phyloP scores from a whole-genome alignment of 2,329 filamentous ascomycete species.

The Aspergillus calidoustus region DNA sequence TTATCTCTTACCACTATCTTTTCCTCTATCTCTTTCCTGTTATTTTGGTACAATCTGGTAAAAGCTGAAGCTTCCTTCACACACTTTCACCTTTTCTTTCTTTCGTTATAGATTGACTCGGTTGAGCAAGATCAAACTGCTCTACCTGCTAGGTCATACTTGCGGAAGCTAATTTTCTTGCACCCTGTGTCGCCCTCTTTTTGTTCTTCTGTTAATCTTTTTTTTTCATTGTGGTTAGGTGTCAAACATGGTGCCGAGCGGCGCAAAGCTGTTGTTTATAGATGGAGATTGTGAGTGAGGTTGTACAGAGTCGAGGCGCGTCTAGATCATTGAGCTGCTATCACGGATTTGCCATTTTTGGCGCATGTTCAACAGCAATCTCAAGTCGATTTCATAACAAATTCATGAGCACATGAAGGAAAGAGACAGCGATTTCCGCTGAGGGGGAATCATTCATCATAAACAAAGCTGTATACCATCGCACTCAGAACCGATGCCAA shows the following conservation, averaged over 20 bases:
- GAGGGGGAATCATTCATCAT: background rate
- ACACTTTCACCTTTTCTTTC: constrained; percentile 16
- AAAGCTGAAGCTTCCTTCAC: constrained; percentile 20
- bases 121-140: constrained; percentile 1
- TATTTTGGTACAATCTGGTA: constrained; percentile 29
- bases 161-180: background rate
- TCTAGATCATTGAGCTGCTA: constrained; percentile 3
- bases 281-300: constrained; percentile 18
- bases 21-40: constrained; percentile 12
- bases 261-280: constrained; percentile 23
- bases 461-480: background rate
- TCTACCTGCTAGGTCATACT: background rate
- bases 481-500: constrained; percentile 12
- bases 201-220: background rate
- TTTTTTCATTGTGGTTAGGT: constrained; percentile 22
- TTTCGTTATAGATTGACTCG: constrained; percentile 19
- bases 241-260: constrained; percentile 22
- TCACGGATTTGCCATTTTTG: background rate
- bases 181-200: constrained; percentile 2
- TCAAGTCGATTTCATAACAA: background rate
- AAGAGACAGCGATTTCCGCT: background rate
- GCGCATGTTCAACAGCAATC: background rate
- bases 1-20: constrained; percentile 11
- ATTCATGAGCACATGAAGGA: background rate
- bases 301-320: constrained; percentile 15